Conservation (phyloP, 2,329 filamentous ascomycete species). For the Aspergillus tubingensis region DNA sequence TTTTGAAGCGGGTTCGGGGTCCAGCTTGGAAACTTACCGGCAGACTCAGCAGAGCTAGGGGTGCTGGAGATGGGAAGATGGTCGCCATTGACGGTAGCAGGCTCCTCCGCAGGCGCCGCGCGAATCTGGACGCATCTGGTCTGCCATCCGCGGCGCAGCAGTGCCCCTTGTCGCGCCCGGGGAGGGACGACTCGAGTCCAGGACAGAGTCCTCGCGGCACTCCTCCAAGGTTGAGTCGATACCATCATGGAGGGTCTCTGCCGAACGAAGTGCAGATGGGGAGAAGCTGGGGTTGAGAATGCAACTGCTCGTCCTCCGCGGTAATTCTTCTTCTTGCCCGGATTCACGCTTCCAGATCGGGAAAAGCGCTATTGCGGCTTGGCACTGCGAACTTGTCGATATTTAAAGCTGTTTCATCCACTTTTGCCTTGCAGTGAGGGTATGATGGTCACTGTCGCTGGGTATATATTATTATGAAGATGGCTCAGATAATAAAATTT, state of each 20-base stretch:
- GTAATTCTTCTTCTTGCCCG: conserved; percentile 20
- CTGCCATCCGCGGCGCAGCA: conserved; percentile 26
- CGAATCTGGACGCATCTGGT: conserved; percentile 48
- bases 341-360: conserved; percentile 23
- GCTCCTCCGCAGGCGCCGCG: conserved; percentile 44
- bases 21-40: conserved; percentile 34
- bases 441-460: background rate
- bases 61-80: conserved; percentile 40
- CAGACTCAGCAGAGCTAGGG: conserved; percentile 43
- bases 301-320: conserved; percentile 16
- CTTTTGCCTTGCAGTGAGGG: background rate
- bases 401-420: background rate
- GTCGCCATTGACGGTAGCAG: conserved; percentile 39
- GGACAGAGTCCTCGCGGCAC: conserved; percentile 37
- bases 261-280: conserved; percentile 9
- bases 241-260: conserved; percentile 23
- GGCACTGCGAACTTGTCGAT: conserved; percentile 3
- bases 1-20: background rate
- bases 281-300: conserved; percentile 6
- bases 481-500: background rate
- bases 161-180: conserved; percentile 23
- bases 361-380: conserved; percentile 21
- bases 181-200: conserved; percentile 35
- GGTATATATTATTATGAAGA: background rate
- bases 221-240: conserved; percentile 41